phyloP scores from a whole-genome alignment of 495 filamentous ascomycete species.

The Pyrenula aspistea region DNA sequence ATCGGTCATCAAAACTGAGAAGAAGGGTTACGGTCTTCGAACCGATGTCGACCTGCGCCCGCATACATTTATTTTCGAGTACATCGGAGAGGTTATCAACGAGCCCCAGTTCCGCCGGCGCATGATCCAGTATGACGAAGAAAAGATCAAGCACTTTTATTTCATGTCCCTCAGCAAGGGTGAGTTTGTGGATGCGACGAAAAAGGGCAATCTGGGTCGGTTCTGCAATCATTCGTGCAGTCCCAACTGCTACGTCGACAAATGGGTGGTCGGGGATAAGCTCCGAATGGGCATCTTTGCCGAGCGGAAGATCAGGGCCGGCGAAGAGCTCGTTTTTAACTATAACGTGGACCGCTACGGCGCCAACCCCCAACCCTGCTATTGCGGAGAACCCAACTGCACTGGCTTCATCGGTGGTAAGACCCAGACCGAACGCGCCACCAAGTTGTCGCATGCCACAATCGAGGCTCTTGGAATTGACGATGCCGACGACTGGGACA shows the following conservation, averaged over 20 bases:
- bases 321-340: slow-evolving; percentile 98
- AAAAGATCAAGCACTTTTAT: slow-evolving; percentile 98
- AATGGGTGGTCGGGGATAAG: slow-evolving; percentile 98
- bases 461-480: slow-evolving; percentile 96
- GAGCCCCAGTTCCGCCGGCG: slow-evolving; percentile 77
- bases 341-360: slow-evolving; percentile 99
- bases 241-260: slow-evolving; percentile 98
- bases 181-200: slow-evolving; percentile 97
- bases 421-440: slow-evolving; percentile 91
- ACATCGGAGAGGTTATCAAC: slow-evolving; percentile 96
- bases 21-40: slow-evolving; percentile 90
- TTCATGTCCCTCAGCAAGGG: slow-evolving; percentile 98
- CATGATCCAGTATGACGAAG: slow-evolving; percentile 83
- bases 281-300: slow-evolving; percentile 99
- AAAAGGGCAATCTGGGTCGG: slow-evolving; percentile 86
- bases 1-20: slow-evolving; percentile 90
- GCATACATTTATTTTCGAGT: slow-evolving; percentile 93
- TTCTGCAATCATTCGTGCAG: slow-evolving; percentile 99
- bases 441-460: slow-evolving; percentile 78
- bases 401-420: slow-evolving; percentile 93
- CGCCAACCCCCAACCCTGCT: slow-evolving; percentile 91
- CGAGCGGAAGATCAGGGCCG: slow-evolving; percentile 69
- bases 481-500: slow-evolving; percentile 85
- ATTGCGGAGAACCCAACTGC: slow-evolving; percentile 91
- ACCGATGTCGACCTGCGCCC: slow-evolving; percentile 62